Percentiles rank a stretch among this genome's conserved stretches.
Evolutionary conservation across 345 rosid genomes (phyloP).

Genomic region (Nephelium lappaceum): DNA sequence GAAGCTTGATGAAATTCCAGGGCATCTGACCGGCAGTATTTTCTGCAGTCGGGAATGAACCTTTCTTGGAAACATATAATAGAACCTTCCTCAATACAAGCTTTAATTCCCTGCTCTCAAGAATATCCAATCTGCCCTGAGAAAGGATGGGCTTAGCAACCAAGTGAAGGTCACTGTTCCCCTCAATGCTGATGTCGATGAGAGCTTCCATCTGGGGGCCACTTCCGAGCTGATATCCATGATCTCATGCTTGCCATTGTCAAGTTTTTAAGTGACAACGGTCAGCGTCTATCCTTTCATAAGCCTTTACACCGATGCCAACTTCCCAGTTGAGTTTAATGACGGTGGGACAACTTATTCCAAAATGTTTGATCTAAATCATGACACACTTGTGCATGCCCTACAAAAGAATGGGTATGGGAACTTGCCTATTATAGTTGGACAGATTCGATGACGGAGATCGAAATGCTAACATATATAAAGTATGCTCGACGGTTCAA

Average conservation of each 20-base stretch:
- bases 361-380: constrained; percentile 90
- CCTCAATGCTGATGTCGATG: too few species aligned
- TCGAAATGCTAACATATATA: constrained; percentile 60
- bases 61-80: too few species aligned
- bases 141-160: too few species aligned
- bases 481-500: constrained; percentile 76
- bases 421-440: constrained; percentile 79
- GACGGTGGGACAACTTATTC: constrained; percentile 68
- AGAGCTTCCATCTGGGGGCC: too few species aligned
- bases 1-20: background rate
- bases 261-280: constrained; percentile 66
- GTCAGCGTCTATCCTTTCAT: constrained; percentile 94
- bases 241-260: constrained; percentile 75
- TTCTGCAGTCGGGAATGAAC: too few species aligned
- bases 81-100: too few species aligned
- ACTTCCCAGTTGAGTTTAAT: constrained; percentile 79
- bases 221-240: constrained; percentile 81
- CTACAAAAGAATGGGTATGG: too few species aligned
- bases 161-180: too few species aligned
- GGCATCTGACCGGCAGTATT: constrained; percentile 28
- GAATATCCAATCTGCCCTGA: too few species aligned
- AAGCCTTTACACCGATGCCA: constrained; percentile 71
- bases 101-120: too few species aligned
- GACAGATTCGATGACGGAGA: constrained; percentile 91
- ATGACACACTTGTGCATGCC: constrained; percentile 85